Evolutionary conservation across 2,329 filamentous ascomycete species (phyloP), one percentile per base, ranked within the genome.

Genomic region (Arachnopeziza araneosa): DNA sequence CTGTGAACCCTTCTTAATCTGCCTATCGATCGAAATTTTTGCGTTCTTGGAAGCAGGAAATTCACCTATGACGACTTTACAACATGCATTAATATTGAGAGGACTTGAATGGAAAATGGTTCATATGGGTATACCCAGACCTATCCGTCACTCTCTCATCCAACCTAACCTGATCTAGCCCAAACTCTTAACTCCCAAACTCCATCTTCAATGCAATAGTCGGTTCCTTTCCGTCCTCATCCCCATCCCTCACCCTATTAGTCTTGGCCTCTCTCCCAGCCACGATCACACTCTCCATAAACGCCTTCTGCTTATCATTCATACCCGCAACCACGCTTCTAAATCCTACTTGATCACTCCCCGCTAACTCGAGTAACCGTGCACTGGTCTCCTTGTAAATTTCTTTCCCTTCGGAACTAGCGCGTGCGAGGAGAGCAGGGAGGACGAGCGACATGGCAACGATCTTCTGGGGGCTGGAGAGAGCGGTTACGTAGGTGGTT

Each of bases 201-300:
- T 96, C 82, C 90, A 98, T 96, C 81, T 96, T 95, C 71, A 99
- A 75, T 57, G 91, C 91, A 80, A 99, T 99, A 64, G 80, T 95
- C 14, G 95, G 95, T 74, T 84, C 85, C 26, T 77, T 82, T 60
- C 79, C 76, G 60, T 76, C 79, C 55, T 75, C 75, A 51, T 75
- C 69, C 58, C 72, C 74, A 67, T 78, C 76, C 71, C 70, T 71
- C 66, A 69, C 67, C 68, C 73, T 76, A 65, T 73, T 70, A 68
- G 57, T 70, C n/a, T 50, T 50, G 67, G 59, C 62, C 55, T 81
- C 77, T 67, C 83, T 77, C 56, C 87, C 87, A 24, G 82, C 84
- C 73, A 85, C 83, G 62, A 96, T 84, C 19, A 96, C 87, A 65
- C 87, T 86, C 75, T 96, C 93, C 77, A 98, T 83, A 65, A 95